A percentile compares a stretch with the other conserved stretches of the same genome.
phyloP scores from a whole-genome alignment of 495 filamentous ascomycete genomes.

The Pseudevernia furfuracea region DNA sequence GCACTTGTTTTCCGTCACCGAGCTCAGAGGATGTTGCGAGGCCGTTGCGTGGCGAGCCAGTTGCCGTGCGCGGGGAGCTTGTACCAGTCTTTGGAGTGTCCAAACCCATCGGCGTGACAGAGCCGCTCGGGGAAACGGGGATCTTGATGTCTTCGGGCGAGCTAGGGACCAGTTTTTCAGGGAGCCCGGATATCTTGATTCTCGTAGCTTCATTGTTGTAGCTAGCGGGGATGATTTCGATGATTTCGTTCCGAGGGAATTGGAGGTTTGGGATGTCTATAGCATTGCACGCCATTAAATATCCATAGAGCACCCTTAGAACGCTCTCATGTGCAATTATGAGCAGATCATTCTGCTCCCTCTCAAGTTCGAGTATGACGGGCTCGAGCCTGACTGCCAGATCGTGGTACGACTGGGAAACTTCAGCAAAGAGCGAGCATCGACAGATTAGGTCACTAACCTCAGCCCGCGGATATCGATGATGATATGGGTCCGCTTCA shows the following conservation, averaged over 20 bases:
- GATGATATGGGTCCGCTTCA: conserved; percentile 92
- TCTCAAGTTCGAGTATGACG: conserved; percentile 94
- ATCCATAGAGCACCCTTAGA: conserved; percentile 90
- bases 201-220: conserved; percentile 94
- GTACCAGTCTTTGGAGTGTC: conserved; percentile 40
- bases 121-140: conserved; percentile 59
- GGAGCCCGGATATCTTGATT: conserved; percentile 65
- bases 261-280: conserved; percentile 87
- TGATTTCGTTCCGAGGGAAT: conserved; percentile 94
- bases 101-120: conserved; percentile 44
- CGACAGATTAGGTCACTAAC: conserved; percentile 39
- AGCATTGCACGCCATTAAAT: conserved; percentile 98
- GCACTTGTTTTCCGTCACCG: conserved; percentile 19
- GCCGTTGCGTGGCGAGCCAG: conserved; percentile 19
- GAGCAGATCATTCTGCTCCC: conserved; percentile 91
- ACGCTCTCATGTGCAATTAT: conserved; percentile 98
- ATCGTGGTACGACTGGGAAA: conserved; percentile 86
- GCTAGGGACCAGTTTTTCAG: conserved; percentile 54
- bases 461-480: conserved; percentile 91
- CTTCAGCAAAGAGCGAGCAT: conserved; percentile 20
- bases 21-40: conserved; percentile 16
- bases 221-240: conserved; percentile 95
- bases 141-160: conserved; percentile 81
- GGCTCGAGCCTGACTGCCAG: conserved; percentile 96
- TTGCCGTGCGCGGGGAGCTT: conserved; percentile 33